Percentiles rank a stretch among this genome's conserved stretches.
Conservation (phyloP, 768 basidiomycete genomes). For the Daedaleopsis nitida region DNA sequence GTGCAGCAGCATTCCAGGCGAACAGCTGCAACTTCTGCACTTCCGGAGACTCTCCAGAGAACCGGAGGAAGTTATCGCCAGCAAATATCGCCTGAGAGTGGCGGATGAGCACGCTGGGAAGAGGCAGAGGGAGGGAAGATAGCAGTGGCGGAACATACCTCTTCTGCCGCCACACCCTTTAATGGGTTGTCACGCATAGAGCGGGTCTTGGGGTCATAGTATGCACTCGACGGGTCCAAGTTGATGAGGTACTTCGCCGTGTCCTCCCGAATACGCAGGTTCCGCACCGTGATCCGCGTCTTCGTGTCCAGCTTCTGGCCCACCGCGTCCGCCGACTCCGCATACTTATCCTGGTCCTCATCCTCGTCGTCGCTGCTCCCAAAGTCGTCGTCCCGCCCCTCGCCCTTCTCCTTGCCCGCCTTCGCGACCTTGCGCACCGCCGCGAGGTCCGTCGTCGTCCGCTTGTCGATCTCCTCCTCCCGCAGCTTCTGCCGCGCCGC, state of each 20-base stretch:
- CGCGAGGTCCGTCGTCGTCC: constrained; percentile 89
- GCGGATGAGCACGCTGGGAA: constrained; percentile 10
- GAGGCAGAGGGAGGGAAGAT: neutral
- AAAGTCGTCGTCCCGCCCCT: constrained; percentile 84
- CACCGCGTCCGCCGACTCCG: constrained; percentile 95
- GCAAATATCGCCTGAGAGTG: constrained; percentile 75
- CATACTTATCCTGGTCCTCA: constrained; percentile 97
- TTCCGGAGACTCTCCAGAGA: constrained; percentile 89
- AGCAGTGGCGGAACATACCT: constrained; percentile 53
- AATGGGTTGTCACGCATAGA: constrained; percentile 98
- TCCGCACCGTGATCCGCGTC: constrained; percentile 96
- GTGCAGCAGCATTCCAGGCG: constrained; percentile 93
- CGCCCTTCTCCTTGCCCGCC: constrained; percentile 73
- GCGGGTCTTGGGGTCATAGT: constrained; percentile 99
- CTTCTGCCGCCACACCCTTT: constrained; percentile 77
- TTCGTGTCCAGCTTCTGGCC: constrained; percentile 98
- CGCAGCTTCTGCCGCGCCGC: constrained; percentile 85
- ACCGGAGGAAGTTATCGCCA: constrained; percentile 94
- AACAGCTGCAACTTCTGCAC: constrained; percentile 93
- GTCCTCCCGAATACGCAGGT: constrained; percentile 97
- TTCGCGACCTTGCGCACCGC: constrained; percentile 95
- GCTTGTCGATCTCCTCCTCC: constrained; percentile 98
- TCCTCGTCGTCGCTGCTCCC: constrained; percentile 96
- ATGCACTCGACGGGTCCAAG: constrained; percentile 91
- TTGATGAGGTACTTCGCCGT: constrained; percentile 99